These are phyloP conservation scores for Tulasnella calospora DNA, from an alignment of 768 basidiomycete genomes.

Conservation along the genomic window DNA sequence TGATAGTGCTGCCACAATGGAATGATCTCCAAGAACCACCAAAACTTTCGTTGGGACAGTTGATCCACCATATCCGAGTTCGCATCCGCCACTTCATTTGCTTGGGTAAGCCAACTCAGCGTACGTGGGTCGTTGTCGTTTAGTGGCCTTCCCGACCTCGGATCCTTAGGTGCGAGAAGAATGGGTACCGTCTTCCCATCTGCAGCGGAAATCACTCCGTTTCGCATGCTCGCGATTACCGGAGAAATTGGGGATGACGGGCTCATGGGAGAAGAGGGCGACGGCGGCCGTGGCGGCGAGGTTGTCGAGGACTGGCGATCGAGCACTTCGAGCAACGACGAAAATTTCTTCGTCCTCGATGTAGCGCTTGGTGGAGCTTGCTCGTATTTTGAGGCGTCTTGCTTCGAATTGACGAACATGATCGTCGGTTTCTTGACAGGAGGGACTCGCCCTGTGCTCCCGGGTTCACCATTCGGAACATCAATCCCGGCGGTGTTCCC, in stretches of 20 bases:
- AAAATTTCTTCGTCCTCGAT: neutral
- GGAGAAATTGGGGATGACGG: neutral
- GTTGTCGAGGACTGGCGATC: neutral
- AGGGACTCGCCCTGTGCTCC: neutral
- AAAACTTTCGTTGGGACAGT: neutral
- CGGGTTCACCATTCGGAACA: neutral
- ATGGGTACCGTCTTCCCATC: neutral
- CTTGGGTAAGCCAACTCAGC: neutral
- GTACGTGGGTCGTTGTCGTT: neutral
- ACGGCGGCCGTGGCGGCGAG: neutral
- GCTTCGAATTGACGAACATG: neutral
- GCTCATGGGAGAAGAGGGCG: neutral
- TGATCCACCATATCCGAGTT: conserved; percentile 9
- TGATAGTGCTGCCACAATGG: conserved; percentile 18
- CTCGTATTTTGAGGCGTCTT: neutral
- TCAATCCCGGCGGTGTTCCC: neutral
- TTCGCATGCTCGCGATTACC: neutral
- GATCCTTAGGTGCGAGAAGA: neutral
- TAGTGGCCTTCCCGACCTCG: neutral
- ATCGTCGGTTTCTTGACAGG: neutral
- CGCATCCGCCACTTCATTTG: neutral
- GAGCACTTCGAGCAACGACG: neutral
- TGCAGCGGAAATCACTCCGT: neutral
- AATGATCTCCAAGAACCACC: conserved; percentile 26
- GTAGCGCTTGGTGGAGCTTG: neutral